phyloP scores from a whole-genome alignment of 306 rosid genomes.

The Castanea crenata region DNA sequence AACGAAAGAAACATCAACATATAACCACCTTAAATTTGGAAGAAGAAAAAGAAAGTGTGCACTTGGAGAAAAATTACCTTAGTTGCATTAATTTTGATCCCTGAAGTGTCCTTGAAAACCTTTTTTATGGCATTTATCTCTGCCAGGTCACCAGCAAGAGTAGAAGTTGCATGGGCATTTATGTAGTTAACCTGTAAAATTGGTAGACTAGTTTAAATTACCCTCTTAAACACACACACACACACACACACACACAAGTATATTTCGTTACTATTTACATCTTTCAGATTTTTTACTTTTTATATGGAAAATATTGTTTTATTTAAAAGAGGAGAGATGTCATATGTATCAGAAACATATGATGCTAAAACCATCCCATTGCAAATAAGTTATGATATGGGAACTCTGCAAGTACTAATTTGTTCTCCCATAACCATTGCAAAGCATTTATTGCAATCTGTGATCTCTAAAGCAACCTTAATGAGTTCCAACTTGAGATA shows the following conservation, averaged over 20 bases:
- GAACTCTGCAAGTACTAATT: neutral
- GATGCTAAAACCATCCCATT: neutral
- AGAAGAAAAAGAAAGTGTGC: constrained; percentile 4
- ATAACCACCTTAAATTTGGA: constrained; percentile 13
- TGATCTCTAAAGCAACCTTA: neutral
- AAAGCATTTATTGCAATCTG: neutral
- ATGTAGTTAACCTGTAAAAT: constrained; percentile 85
- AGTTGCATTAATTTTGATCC: constrained; percentile 92
- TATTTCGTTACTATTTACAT: neutral
- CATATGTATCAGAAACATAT: neutral
- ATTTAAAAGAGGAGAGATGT: no score
- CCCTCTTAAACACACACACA: neutral
- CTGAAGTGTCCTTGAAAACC: constrained; percentile 87
- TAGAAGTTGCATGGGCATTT: constrained; percentile 99
- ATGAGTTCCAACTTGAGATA: neutral
- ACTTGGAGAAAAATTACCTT: constrained; percentile 56
- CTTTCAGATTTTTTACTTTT: neutral
- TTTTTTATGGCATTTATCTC: constrained; percentile 95
- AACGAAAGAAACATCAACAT: constrained; percentile 9
- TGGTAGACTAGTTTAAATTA: constrained; percentile 7
- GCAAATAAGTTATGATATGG: neutral
- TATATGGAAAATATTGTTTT: no score
- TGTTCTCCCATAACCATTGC: neutral
- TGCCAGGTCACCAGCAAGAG: constrained; percentile 92
- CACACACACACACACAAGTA: neutral